phyloP scores from a whole-genome alignment of 805 yeast genomes.

The Ogataea corticis region DNA sequence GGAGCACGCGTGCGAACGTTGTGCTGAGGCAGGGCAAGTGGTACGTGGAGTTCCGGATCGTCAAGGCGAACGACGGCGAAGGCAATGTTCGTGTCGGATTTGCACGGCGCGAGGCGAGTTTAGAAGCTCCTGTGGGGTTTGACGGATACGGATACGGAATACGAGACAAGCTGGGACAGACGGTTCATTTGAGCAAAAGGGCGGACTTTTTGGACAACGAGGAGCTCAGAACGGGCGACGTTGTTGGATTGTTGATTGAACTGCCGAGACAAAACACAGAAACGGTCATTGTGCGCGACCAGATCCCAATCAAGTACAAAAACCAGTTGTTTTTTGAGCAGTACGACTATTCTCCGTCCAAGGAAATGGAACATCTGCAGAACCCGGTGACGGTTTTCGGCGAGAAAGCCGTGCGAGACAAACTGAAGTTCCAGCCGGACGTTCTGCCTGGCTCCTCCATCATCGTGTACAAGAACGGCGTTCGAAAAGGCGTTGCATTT shows the following conservation, averaged over 20 bases:
- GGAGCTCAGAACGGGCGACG: conserved; percentile 69
- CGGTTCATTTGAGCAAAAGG: conserved; percentile 74
- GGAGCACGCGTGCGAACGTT: conserved; percentile 72
- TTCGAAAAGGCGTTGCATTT: conserved; percentile 61
- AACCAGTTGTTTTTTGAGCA: conserved; percentile 80
- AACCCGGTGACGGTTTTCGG: conserved; percentile 74
- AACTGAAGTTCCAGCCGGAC: conserved; percentile 47
- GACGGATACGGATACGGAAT: conserved; percentile 94
- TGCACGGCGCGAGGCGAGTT: conserved; percentile 79
- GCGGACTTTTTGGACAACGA: conserved; percentile 50
- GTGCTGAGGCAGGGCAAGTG: conserved; percentile 76
- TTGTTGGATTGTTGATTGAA: conserved; percentile 72
- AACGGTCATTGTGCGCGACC: conserved; percentile 60
- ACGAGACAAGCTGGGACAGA: conserved; percentile 75
- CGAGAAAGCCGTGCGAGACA: conserved; percentile 60
- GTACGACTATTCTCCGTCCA: conserved; percentile 72
- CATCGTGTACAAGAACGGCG: conserved; percentile 77
- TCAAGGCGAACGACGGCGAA: conserved; percentile 28
- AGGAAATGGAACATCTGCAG: conserved; percentile 69
- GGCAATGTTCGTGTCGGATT: conserved; percentile 76
- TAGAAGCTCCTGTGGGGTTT: conserved; percentile 94
- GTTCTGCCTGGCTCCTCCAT: conserved; percentile 58
- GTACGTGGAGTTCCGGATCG: conserved; percentile 74
- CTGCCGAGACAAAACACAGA: conserved; percentile 47
- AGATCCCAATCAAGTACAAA: conserved; percentile 83